Evolutionary conservation across 768 basidiomycete species (phyloP), one percentile per base, ranked within the genome.

Genomic region (Podaxis sp.): DNA sequence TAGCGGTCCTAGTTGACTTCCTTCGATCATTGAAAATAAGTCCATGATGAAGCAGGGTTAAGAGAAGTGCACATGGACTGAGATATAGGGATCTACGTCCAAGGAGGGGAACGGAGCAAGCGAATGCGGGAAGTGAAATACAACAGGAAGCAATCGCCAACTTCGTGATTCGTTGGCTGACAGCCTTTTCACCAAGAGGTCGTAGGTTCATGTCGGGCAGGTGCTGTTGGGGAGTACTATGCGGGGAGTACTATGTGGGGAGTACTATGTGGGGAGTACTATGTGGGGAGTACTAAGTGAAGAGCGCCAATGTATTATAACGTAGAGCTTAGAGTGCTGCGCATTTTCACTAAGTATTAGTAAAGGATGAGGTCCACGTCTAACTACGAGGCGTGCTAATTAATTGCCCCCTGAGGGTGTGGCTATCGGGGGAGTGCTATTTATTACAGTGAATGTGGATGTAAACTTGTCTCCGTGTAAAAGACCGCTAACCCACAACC

Each of bases 1-100:
- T 5, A n/a, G 35, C 7, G 5, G 2, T 42, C 23, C 23, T 9
- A 13, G 5, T 11, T 27, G 54, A 40, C 7, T 11, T 27, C 9
- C 38, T 27, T 55, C 37, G 54, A 13, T 55, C 54, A 28, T 40
- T 4, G 11, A 44, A n/a, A 16, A 32, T 40, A 10, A 55, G 11
- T 27, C 38, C 54, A 55, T 55, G 54, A 44, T 55, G 54, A 27
- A 50, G 38, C 6, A 59, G n/a, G 13, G 57, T 59, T 14, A 59
- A 18, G 36, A 51, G 2, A 23, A 21, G 42, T 6, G 50, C 57
- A 27, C n/a, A 51, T 47, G 57, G 57, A 27, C 25, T 59, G 48
- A 59, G 23, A 11, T 50, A 14, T 3, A 59, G 47, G 1, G 50
- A 40, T 51, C n/a, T 40, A 10, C 7, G 36, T 13, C 27, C 50